Evolutionary conservation across 305 asterid genomes (phyloP).

Genomic region (Fraxinus sp.): DNA sequence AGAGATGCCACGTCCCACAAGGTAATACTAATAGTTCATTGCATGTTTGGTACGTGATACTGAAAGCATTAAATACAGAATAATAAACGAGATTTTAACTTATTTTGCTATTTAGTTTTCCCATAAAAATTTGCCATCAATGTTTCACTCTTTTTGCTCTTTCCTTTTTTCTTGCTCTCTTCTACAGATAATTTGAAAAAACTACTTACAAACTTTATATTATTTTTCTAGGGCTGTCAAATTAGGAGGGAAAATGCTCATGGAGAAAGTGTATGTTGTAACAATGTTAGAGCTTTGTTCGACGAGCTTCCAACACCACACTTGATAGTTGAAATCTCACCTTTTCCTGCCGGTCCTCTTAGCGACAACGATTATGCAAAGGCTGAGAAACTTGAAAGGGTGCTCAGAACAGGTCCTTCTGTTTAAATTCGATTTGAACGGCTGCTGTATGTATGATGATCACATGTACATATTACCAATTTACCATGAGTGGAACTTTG

Average conservation of each 20-base stretch:
- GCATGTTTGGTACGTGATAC: neutral
- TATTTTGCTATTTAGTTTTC: neutral
- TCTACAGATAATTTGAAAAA: neutral
- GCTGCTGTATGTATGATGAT: constrained; percentile 23
- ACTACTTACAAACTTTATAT: constrained; percentile 1
- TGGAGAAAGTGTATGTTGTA: constrained; percentile 91
- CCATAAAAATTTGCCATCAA: neutral
- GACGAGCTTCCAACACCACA: constrained; percentile 98
- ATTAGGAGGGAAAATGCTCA: constrained; percentile 94
- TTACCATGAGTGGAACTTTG: neutral
- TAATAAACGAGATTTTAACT: neutral
- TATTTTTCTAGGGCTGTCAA: constrained; percentile 73
- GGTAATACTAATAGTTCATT: constrained; percentile 37
- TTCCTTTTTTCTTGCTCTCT: neutral
- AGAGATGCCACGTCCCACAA: constrained; percentile 98
- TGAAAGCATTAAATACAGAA: neutral
- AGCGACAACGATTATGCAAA: constrained; percentile 71
- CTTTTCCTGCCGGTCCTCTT: constrained; percentile 91
- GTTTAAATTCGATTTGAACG: neutral
- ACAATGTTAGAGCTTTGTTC: constrained; percentile 88
- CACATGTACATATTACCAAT: constrained; percentile 36
- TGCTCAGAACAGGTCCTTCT: constrained; percentile 79
- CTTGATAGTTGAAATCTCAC: constrained; percentile 69
- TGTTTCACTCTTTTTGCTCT: neutral
- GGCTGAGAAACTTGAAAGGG: constrained; percentile 88